phyloP scores from a whole-genome alignment of 768 basidiomycete genomes.

The Mycena pura region DNA sequence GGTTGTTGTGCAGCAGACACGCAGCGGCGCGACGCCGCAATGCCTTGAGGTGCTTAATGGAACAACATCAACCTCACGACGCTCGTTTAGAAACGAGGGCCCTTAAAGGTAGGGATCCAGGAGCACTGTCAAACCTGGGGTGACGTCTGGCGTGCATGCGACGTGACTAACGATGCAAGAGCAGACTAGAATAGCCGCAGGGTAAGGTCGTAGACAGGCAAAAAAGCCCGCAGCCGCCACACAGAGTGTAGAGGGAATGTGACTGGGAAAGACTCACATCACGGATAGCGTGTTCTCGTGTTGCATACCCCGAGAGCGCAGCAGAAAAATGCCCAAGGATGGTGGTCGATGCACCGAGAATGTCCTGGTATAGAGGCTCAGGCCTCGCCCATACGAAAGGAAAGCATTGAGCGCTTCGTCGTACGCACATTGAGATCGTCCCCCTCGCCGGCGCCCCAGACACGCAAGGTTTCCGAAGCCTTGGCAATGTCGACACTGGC shows the following conservation, averaged over 20 bases:
- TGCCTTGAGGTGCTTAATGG: too few species aligned
- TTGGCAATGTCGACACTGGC: slow-evolving; percentile 70
- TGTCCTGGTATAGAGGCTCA: slow-evolving; percentile 57
- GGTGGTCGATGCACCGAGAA: slow-evolving; percentile 70
- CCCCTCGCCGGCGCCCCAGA: slow-evolving; percentile 82
- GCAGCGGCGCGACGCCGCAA: too few species aligned
- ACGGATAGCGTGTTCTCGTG: slow-evolving; percentile 72
- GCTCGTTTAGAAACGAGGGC: too few species aligned
- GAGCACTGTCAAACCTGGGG: too few species aligned
- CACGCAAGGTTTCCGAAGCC: slow-evolving; percentile 72
- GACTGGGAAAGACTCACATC: slow-evolving; percentile 34
- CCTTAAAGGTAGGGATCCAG: too few species aligned
- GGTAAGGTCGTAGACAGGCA: not conserved
- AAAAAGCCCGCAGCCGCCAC: too few species aligned
- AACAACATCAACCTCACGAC: too few species aligned
- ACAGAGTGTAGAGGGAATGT: not conserved
- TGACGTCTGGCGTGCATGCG: too few species aligned
- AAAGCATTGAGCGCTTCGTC: slow-evolving; percentile 2
- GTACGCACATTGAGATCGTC: slow-evolving; percentile 77
- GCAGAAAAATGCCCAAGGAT: slow-evolving; percentile 71
- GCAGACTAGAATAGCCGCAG: too few species aligned
- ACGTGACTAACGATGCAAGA: too few species aligned
- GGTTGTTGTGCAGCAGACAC: too few species aligned
- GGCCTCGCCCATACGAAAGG: slow-evolving; percentile 3
- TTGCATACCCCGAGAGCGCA: slow-evolving; percentile 72